Evolutionary conservation across 1,139 yeast species (phyloP).

Genomic region (Candida sp.): DNA sequence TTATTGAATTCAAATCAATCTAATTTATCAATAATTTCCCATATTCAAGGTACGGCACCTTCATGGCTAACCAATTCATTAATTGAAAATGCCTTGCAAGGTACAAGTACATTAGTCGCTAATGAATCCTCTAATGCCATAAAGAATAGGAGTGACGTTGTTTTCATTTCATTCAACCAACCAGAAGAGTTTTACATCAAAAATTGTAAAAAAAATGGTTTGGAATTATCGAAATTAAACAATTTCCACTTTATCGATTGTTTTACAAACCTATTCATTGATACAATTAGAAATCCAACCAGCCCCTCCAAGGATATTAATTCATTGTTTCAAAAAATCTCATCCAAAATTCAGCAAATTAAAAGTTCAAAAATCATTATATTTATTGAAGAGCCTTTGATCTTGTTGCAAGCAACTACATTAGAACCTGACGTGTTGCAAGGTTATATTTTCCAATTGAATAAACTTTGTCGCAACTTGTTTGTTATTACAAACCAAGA

Average conservation of each 20-base stretch:
- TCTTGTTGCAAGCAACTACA: constrained; percentile 42
- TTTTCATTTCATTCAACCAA: constrained; percentile 42
- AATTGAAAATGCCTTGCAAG: constrained; percentile 41
- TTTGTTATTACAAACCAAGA: constrained; percentile 33
- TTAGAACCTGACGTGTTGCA: constrained; percentile 31
- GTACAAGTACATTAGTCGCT: constrained; percentile 37
- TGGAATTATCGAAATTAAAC: constrained; percentile 25
- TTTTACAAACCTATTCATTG: constrained; percentile 38
- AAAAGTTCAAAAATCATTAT: constrained; percentile 21
- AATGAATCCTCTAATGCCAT: constrained; percentile 23
- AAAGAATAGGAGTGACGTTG: constrained; percentile 25
- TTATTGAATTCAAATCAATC: constrained; percentile 18
- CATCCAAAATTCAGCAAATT: constrained; percentile 7
- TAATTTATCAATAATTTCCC: constrained; percentile 45
- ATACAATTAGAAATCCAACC: constrained; percentile 20
- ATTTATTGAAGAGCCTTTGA: constrained; percentile 48
- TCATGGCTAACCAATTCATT: constrained; percentile 58
- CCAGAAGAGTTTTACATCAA: constrained; percentile 31
- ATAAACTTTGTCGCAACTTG: constrained; percentile 29
- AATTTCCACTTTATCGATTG: constrained; percentile 44
- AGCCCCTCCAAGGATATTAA: constrained; percentile 14
- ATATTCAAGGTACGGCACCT: constrained; percentile 62
- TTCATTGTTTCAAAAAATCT: constrained; percentile 20
- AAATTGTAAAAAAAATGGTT: constrained; percentile 42
- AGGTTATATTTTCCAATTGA: constrained; percentile 30